Evolutionary conservation across 805 yeast genomes (phyloP).

Genomic region (Candida endomychidarum): DNA sequence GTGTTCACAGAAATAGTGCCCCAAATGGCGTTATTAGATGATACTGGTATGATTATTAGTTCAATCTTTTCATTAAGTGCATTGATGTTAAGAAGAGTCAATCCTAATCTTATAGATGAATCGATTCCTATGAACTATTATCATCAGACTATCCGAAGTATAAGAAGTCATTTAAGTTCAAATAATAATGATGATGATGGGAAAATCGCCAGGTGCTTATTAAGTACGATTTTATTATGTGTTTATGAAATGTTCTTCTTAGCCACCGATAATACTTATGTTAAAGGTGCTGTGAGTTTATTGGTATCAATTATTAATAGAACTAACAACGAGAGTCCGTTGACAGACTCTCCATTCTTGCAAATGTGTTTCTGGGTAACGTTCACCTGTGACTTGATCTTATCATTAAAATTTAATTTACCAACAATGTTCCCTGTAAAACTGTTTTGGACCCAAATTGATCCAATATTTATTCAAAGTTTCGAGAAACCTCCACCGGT

Average conservation of each 20-base stretch:
- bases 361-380: slow-evolving; percentile 39
- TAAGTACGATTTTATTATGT: slow-evolving; percentile 38
- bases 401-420: slow-evolving; percentile 30
- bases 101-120: slow-evolving; percentile 29
- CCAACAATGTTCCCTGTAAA: slow-evolving; percentile 35
- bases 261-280: slow-evolving; percentile 37
- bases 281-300: slow-evolving; percentile 37
- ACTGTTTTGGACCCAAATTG: slow-evolving; percentile 32
- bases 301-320: slow-evolving; percentile 28
- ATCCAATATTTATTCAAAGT: slow-evolving; percentile 29
- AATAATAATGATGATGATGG: slow-evolving; percentile 22
- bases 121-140: slow-evolving; percentile 37
- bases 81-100: slow-evolving; percentile 31
- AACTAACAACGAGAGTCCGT: slow-evolving; percentile 15
- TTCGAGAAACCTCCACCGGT: slow-evolving; percentile 12
- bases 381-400: slow-evolving; percentile 33
- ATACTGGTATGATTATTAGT: slow-evolving; percentile 37
- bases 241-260: slow-evolving; percentile 40
- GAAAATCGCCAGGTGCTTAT: slow-evolving; percentile 33
- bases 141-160: slow-evolving; percentile 33
- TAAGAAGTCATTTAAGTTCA: slow-evolving; percentile 29
- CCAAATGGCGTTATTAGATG: slow-evolving; percentile 38
- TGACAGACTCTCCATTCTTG: slow-evolving; percentile 30
- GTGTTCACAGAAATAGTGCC: slow-evolving; percentile 32
- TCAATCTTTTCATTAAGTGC: slow-evolving; percentile 39